Evolutionary conservation across 83 land plant genomes (phyloP), one percentile per base, ranked within the genome.

Genomic region (Diphasiastrum complanatum): DNA sequence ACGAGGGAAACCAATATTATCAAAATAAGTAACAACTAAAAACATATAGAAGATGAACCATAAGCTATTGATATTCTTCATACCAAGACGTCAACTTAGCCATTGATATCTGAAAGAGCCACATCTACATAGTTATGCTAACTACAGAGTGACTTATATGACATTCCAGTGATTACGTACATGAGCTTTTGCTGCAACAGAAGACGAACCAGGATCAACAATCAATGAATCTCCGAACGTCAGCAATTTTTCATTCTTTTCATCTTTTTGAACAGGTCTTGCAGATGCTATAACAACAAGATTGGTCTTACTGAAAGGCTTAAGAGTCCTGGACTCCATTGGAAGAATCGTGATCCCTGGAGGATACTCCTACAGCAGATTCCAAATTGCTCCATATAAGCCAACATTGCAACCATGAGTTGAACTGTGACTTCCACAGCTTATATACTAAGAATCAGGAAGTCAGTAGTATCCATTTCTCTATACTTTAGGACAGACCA

Each of bases 281-380:
- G 59, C 54, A 10, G 91, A 75, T 57, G 81, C 73, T 65, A 85
- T 59, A 22, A 86, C 77, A 28, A 90, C 81, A 35, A 90, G 73
- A 76, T 90, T 90, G 45, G 96, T 90, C 32, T 86, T 90, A 22
- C 25, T 61, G 62, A 90, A 90, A 19, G 96, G 96, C 66, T 53
- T 73, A 19, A 5, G 8, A 19, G 91, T 86, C 22, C 71, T 65
- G 61, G 95, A 87, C 28, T 48, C 54, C 85, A 90, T 81, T 6
- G 96, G 96, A 20, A 84, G 67, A 34, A 83, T 22, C 32, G 61
- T 71, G 29, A 90, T 70, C 35, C 92, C 92, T 47, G 88, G 91
- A 34, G 96, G 91, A 40, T 86, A 86, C 68, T 86, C 91, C 96
- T 90, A 73, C 47, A 63, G 18, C 63, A 67, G 25, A 46, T 28